Percentiles rank a stretch among this genome's conserved stretches.
Conservation (phyloP, 495 filamentous ascomycete genomes). For the Melanomma pulvis-pyrius region DNA sequence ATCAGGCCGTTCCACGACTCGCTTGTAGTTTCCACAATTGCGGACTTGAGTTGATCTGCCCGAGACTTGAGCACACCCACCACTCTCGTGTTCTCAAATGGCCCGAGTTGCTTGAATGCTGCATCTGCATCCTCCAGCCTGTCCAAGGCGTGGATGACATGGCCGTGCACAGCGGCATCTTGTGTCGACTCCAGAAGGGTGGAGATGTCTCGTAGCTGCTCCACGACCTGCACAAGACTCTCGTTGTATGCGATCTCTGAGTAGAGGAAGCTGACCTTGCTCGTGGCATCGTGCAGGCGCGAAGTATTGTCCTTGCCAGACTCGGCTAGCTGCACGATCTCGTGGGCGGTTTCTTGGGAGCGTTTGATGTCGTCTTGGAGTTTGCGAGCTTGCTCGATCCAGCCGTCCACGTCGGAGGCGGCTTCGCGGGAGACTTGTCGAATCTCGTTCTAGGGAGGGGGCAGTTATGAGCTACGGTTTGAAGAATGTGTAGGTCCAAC, state of each 20-base stretch:
- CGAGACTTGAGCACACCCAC: slow-evolving; percentile 43
- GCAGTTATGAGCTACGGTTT: not conserved
- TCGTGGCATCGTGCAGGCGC: slow-evolving; percentile 64
- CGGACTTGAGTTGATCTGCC: slow-evolving; percentile 38
- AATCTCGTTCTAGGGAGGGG: slow-evolving; percentile 64
- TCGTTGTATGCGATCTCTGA: slow-evolving; percentile 78
- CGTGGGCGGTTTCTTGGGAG: slow-evolving; percentile 69
- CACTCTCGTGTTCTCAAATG: slow-evolving; percentile 40
- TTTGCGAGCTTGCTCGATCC: slow-evolving; percentile 80
- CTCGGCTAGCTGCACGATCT: slow-evolving; percentile 74
- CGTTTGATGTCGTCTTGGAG: slow-evolving; percentile 80
- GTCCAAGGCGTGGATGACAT: slow-evolving; percentile 42
- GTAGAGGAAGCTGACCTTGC: slow-evolving; percentile 69
- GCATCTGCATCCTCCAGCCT: slow-evolving; percentile 57
- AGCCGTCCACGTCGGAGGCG: slow-evolving; percentile 76
- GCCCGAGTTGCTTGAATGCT: slow-evolving; percentile 40
- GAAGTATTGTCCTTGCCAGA: slow-evolving; percentile 61
- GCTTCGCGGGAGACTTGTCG: slow-evolving; percentile 70
- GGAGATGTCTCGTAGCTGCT: slow-evolving; percentile 59
- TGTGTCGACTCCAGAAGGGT: slow-evolving; percentile 44
- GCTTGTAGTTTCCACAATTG: slow-evolving; percentile 39
- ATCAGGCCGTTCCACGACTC: slow-evolving; percentile 49
- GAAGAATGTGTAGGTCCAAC: slow-evolving; percentile 5
- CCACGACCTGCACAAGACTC: slow-evolving; percentile 64
- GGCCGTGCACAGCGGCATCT: slow-evolving; percentile 41